Conservation (phyloP, 805 yeast genomes). For the Candida yuanshanica region DNA sequence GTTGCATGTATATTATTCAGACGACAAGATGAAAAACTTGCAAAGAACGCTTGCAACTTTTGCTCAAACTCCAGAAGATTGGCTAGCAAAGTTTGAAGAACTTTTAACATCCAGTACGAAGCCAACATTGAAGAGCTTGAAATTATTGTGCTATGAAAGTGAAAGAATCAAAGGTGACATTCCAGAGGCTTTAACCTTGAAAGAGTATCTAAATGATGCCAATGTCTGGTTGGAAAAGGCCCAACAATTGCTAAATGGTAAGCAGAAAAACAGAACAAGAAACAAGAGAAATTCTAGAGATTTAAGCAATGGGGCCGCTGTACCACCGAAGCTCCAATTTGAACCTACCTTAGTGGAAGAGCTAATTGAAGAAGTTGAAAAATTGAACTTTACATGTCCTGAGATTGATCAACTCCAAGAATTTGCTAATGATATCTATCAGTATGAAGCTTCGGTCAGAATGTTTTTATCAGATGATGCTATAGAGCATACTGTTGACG, state of each 20-base stretch:
- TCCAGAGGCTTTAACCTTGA: conserved; percentile 32
- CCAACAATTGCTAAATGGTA: conserved; percentile 37
- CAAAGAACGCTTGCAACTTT: conserved; percentile 33
- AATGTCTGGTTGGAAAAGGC: conserved; percentile 51
- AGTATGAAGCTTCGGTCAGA: conserved; percentile 44
- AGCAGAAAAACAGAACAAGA: conserved; percentile 37
- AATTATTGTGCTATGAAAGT: conserved; percentile 46
- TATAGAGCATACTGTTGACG: conserved; percentile 29
- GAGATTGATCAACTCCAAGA: conserved; percentile 58
- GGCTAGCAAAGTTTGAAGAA: conserved; percentile 44
- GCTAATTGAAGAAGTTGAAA: conserved; percentile 42
- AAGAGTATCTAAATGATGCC: conserved; percentile 38
- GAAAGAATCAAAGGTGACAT: conserved; percentile 41
- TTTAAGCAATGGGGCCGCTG: conserved; percentile 1
- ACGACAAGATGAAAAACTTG: conserved; percentile 42
- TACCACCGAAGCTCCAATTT: conserved; percentile 6
- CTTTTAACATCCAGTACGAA: conserved; percentile 35
- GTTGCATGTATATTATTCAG: conserved; percentile 43
- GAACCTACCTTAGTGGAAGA: conserved; percentile 14
- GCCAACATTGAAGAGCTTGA: conserved; percentile 42
- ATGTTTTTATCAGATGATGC: conserved; percentile 28
- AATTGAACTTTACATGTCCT: conserved; percentile 43
- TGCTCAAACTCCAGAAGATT: conserved; percentile 41
- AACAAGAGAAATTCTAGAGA: conserved; percentile 12
- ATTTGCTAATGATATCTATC: conserved; percentile 44